Evolutionary conservation across 2,329 filamentous ascomycete species (phyloP).

Genomic region (Zymoseptoria tritici): DNA sequence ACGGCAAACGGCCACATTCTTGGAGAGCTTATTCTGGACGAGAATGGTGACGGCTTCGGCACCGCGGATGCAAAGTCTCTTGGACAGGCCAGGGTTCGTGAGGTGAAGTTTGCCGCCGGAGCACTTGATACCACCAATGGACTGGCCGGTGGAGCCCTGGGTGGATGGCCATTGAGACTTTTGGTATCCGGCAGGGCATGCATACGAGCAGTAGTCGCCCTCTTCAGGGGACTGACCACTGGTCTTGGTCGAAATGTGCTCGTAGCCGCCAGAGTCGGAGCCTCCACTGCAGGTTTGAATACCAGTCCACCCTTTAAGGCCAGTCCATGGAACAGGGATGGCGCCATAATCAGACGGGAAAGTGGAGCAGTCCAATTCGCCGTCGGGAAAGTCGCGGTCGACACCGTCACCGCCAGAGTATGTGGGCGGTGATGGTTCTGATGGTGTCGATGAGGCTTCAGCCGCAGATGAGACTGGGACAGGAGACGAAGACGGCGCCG

Average conservation of each 20-base stretch:
- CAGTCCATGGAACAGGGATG: slow-evolving; percentile 59
- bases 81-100: slow-evolving; percentile 58
- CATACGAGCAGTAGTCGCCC: slow-evolving; percentile 79
- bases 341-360: slow-evolving; percentile 83
- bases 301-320: slow-evolving; percentile 68
- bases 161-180: slow-evolving; percentile 80
- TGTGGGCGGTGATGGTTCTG: background rate
- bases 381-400: slow-evolving; percentile 65
- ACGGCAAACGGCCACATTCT: slow-evolving; percentile 71
- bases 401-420: slow-evolving; percentile 41
- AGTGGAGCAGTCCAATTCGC: slow-evolving; percentile 58
- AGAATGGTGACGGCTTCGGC: slow-evolving; percentile 56
- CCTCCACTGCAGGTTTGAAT: slow-evolving; percentile 49
- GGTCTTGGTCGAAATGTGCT: slow-evolving; percentile 57
- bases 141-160: slow-evolving; percentile 75
- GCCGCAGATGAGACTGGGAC: slow-evolving; percentile 8
- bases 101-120: slow-evolving; percentile 68
- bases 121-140: slow-evolving; percentile 82
- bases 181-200: slow-evolving; percentile 83
- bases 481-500: slow-evolving; percentile 10
- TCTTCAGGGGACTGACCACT: slow-evolving; percentile 56
- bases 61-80: slow-evolving; percentile 68
- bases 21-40: slow-evolving; percentile 65
- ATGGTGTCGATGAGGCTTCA: background rate
- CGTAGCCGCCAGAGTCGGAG: slow-evolving; percentile 29